Conservation (phyloP, 2,329 filamentous ascomycete species). For the Aspergillus japonicus region DNA sequence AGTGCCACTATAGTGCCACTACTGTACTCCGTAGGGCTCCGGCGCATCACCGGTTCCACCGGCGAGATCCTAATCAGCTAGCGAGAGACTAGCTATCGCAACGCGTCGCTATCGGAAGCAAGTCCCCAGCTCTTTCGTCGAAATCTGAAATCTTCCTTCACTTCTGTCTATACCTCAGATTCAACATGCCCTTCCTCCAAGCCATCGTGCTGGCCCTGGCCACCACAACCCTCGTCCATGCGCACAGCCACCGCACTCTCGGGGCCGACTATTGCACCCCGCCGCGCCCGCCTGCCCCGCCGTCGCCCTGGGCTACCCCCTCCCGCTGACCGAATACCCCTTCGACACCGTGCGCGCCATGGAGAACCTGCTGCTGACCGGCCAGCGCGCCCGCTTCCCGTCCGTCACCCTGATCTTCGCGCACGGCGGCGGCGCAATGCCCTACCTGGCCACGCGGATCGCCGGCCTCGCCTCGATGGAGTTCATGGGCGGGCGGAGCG, state of each 20-base stretch:
- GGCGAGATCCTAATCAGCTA: too few species aligned
- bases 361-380: conserved; percentile 22
- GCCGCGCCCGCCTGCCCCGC: not conserved
- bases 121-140: too few species aligned
- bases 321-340: conserved; percentile 27
- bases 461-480: conserved; percentile 20
- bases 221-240: not conserved
- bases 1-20: too few species aligned
- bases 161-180: too few species aligned
- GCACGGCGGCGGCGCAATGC: conserved; percentile 26
- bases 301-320: conserved; percentile 8
- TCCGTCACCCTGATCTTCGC: conserved; percentile 23
- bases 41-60: too few species aligned
- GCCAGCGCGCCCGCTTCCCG: conserved; percentile 20
- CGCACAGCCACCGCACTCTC: not conserved
- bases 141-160: too few species aligned
- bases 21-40: too few species aligned
- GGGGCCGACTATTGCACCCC: conserved; percentile 7
- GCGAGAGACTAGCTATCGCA: too few species aligned
- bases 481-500: conserved; percentile 18
- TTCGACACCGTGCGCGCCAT: conserved; percentile 28
- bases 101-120: too few species aligned
- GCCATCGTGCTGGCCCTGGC: not conserved
- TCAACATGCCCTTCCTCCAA: not conserved
- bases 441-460: conserved; percentile 24